Percentiles rank a stretch among this genome's conserved stretches.
Evolutionary conservation across 1,284 basidiomycete genomes (phyloP).

Genomic region (Moesziomyces sp.): DNA sequence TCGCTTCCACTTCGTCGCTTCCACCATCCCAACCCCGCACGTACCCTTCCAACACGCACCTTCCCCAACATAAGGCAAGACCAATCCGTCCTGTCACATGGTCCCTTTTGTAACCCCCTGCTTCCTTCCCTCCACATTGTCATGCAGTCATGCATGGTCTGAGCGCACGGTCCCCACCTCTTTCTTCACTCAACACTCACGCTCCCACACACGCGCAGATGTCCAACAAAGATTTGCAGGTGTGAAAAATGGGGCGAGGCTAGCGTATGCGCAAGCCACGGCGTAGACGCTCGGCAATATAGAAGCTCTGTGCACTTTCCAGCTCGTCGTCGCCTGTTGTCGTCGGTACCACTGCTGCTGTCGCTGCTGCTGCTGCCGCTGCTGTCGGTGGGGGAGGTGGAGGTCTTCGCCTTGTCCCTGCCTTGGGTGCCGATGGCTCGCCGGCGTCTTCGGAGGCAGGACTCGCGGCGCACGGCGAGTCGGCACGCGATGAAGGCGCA

Average conservation of each 20-base stretch:
- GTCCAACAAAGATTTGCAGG: no score
- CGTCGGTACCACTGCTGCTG: not conserved
- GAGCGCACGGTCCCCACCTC: no score
- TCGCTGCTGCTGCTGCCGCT: not conserved
- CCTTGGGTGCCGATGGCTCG: not conserved
- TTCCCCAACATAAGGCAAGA: no score
- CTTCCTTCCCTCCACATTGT: no score
- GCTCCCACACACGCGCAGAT: no score
- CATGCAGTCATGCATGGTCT: no score
- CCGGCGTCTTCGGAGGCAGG: slow-evolving; percentile 9
- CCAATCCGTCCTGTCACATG: no score
- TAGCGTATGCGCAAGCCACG: slow-evolving; percentile 32
- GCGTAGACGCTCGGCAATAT: slow-evolving; percentile 34
- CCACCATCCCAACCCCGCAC: no score
- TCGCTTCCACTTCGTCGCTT: no score
- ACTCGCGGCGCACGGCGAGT: not conserved
- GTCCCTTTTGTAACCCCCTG: no score
- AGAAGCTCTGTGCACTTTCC: slow-evolving; percentile 26
- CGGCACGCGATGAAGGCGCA: slow-evolving; percentile 1
- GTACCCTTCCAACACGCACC: no score
- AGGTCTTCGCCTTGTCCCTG: slow-evolving; percentile 4
- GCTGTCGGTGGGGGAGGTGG: slow-evolving; percentile 12
- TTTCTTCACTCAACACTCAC: no score
- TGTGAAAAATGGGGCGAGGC: not conserved
- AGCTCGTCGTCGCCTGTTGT: slow-evolving; percentile 9